Conservation (phyloP, 176 grass and related monocot species). For the maize (Zea mays) region Zm-B73-REFERENCE-NAM-5.0 NC_050104.1:147652501-147653000, state of each 20-base stretch:
- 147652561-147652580: neutral
- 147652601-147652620: neutral
- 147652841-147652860: neutral
- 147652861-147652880: neutral
- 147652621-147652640: neutral
- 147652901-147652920: neutral
- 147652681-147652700: neutral
- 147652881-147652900: neutral
- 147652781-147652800: neutral
- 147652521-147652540: neutral
- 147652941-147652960: neutral
- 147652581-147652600: neutral
- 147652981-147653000: neutral
- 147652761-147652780: neutral
- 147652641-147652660: slow-evolving; percentile 7
- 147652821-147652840: neutral
- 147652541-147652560: neutral
- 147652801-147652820: neutral
- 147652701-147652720: neutral
- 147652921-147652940: neutral
- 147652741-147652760: neutral
- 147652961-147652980: neutral
- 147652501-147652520: slow-evolving; percentile 24
- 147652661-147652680: neutral
- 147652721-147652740: neutral